These are phyloP conservation scores for Solanum lycopersicoides DNA, from an alignment of 257 asterid species.

Conservation along the genomic window DNA sequence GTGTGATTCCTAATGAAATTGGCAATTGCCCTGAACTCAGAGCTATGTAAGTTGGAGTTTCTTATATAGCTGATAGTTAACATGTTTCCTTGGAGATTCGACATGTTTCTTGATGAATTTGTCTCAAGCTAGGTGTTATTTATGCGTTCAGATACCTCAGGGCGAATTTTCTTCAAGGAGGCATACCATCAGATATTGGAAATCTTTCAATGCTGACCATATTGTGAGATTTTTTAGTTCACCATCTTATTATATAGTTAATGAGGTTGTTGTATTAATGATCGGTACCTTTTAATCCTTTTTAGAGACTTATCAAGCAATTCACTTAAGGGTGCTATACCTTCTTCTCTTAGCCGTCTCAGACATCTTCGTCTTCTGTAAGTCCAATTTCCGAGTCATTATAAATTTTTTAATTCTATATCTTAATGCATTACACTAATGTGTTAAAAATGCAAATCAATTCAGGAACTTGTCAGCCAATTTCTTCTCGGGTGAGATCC, in stretches of 20 bases:
- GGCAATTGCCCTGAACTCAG: conserved; percentile 65
- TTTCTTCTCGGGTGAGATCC: conserved; percentile 93
- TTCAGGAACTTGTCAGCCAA: conserved; percentile 82
- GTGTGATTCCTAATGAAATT: conserved; percentile 69
- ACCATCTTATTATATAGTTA: not conserved
- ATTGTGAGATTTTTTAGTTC: conserved; percentile 37
- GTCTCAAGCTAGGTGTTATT: not conserved
- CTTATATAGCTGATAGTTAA: not conserved
- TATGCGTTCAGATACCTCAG: conserved; percentile 56
- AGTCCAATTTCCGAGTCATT: conserved; percentile 12
- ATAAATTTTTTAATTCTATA: not conserved
- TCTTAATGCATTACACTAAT: not conserved
- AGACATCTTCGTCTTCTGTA: conserved; percentile 60
- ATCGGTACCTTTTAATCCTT: not conserved
- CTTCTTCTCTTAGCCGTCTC: conserved; percentile 78
- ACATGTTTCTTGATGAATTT: not conserved
- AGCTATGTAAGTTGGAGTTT: conserved; percentile 61
- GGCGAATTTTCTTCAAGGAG: conserved; percentile 84
- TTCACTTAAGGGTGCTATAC: conserved; percentile 81
- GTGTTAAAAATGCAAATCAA: not conserved
- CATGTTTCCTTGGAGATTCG: not conserved
- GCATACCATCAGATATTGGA: conserved; percentile 77
- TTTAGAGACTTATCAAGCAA: conserved; percentile 89
- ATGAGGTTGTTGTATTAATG: not conserved
- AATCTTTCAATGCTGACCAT: conserved; percentile 72